A percentile compares a stretch with the other conserved stretches of the same genome.
These are phyloP conservation scores for Amauroascus niger DNA, from an alignment of 2,329 filamentous ascomycete genomes.

Conservation along the genomic window DNA sequence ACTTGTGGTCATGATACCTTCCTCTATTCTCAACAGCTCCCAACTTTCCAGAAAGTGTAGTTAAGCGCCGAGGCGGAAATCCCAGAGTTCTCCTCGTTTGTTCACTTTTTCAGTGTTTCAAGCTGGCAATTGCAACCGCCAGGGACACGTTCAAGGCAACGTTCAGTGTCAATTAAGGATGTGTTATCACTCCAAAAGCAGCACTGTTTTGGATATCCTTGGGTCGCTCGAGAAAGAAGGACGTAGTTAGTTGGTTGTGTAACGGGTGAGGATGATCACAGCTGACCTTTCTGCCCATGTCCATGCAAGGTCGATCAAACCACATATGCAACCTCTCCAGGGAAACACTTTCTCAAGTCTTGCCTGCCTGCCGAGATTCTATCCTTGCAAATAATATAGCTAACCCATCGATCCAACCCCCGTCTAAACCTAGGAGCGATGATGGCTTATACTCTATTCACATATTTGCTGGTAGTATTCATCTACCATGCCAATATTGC, in stretches of 20 bases:
- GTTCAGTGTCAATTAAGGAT: too few species aligned
- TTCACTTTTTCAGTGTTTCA: too few species aligned
- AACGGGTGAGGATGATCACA: not conserved
- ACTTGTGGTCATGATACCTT: not conserved
- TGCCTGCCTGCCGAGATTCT: not conserved
- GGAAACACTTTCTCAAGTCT: not conserved
- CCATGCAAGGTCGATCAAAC: conserved; percentile 1
- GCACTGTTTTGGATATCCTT: too few species aligned
- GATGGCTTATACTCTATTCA: not conserved
- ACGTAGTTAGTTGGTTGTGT: too few species aligned
- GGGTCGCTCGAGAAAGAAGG: too few species aligned
- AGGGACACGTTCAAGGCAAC: too few species aligned
- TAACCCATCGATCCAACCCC: not conserved
- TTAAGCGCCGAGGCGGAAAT: not conserved
- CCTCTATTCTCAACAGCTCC: not conserved
- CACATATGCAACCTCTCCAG: not conserved
- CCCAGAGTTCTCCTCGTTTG: too few species aligned
- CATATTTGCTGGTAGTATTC: not conserved
- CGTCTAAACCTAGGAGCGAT: not conserved
- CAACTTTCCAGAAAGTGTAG: not conserved
- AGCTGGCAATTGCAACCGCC: too few species aligned
- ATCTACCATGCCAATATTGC: too few species aligned
- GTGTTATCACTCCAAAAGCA: too few species aligned
- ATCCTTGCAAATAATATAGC: not conserved
- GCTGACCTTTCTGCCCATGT: not conserved